A percentile compares a stretch with the other conserved stretches of the same genome.
Evolutionary conservation across 2,329 filamentous ascomycete genomes (phyloP).

Genomic region (Ciborinia camelliae): DNA sequence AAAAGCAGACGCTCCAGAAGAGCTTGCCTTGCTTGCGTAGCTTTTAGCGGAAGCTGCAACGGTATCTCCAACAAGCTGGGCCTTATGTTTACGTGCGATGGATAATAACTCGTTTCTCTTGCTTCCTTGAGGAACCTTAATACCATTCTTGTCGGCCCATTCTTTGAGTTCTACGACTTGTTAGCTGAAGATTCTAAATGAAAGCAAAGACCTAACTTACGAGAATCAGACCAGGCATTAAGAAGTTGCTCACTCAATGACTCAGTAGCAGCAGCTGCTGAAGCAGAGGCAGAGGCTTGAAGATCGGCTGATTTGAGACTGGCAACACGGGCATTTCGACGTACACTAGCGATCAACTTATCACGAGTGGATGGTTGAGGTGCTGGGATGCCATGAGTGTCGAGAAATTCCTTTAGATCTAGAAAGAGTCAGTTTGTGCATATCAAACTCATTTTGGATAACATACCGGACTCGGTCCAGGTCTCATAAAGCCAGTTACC

Average conservation of each 20-base stretch:
- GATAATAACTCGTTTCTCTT: constrained; percentile 83
- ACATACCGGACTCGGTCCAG: constrained; percentile 71
- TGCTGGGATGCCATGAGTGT: constrained; percentile 78
- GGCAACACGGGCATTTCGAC: constrained; percentile 82
- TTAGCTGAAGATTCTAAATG: constrained; percentile 16
- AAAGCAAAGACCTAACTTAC: constrained; percentile 23
- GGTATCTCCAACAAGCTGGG: constrained; percentile 66
- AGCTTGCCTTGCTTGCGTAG: constrained; percentile 67
- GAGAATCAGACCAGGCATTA: constrained; percentile 82
- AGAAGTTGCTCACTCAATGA: constrained; percentile 80
- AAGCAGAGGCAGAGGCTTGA: constrained; percentile 58
- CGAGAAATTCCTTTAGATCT: constrained; percentile 90
- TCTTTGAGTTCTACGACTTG: constrained; percentile 67
- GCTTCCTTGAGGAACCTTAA: constrained; percentile 87
- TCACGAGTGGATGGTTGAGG: constrained; percentile 84
- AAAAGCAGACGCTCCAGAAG: constrained; percentile 57
- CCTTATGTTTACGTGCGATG: constrained; percentile 82
- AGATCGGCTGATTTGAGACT: constrained; percentile 64
- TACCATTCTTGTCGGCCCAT: constrained; percentile 86
- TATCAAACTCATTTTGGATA: neutral
- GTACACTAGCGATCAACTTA: constrained; percentile 81
- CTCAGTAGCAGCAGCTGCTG: constrained; percentile 66
- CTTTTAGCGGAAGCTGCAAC: constrained; percentile 56
- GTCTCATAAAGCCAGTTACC: constrained; percentile 90
- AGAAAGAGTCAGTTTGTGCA: constrained; percentile 22